Conservation (phyloP, 208 protist genomes). For the Trypanosoma vivax region DNA sequence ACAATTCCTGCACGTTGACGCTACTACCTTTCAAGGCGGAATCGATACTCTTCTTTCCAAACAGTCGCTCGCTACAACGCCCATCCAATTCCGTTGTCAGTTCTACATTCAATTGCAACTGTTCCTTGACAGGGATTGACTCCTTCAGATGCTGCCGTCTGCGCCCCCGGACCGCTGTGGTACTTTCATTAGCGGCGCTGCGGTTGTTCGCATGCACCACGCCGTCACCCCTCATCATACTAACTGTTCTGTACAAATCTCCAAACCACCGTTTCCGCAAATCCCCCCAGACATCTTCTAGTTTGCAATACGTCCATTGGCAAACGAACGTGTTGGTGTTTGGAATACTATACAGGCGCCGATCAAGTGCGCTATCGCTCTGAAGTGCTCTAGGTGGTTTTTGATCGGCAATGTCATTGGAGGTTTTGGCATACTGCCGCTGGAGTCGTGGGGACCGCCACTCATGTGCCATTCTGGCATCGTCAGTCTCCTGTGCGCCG, state of each 20-base stretch:
- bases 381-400: background rate
- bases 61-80: constrained; percentile 31
- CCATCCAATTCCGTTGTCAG: constrained; percentile 47
- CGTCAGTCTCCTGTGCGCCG: background rate
- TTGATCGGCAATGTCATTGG: constrained; percentile 9
- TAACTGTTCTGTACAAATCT: constrained; percentile 26
- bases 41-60: background rate
- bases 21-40: constrained; percentile 1
- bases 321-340: constrained; percentile 66
- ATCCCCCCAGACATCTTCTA: constrained; percentile 43
- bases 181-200: too few species aligned
- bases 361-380: constrained; percentile 3
- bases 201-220: background rate
- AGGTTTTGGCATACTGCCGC: constrained; percentile 12
- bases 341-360: constrained; percentile 40
- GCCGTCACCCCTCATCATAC: background rate
- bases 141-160: constrained; percentile 10
- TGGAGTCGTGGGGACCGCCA: constrained; percentile 18
- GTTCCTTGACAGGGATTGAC: too few species aligned
- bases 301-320: constrained; percentile 42
- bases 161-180: too few species aligned
- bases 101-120: constrained; percentile 45
- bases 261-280: constrained; percentile 44
- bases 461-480: constrained; percentile 2
- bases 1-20: background rate